Base-by-base conservation (phyloP, 2,329 filamentous ascomycete species). In the Verticillium dahliae region DNA sequence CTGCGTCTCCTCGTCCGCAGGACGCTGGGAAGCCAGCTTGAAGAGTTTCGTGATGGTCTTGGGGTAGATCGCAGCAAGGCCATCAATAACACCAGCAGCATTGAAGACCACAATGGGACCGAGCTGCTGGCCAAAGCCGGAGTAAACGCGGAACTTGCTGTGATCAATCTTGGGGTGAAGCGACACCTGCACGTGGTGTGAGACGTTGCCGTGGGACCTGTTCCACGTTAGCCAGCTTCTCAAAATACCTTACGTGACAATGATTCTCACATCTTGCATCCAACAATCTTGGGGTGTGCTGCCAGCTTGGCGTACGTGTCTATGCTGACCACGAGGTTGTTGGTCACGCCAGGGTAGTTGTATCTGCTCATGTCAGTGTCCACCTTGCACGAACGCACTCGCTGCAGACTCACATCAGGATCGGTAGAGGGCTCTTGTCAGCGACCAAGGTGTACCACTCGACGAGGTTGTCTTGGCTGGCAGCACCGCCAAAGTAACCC, bases 51-150 rank as follows among this genome's bases (percentile, higher is more conserved):
- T 81, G 1, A 90, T 81, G 0, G 84, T 83, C 69, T 84, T 84
- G 15, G 87, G 87, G 70, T 85, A 90, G 70, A 87, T 82, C 13
- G 83, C 85, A 1, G 86, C 85, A 27, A 88, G 77, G 15, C 85
- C 87, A 64, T 90, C 87, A 62, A 90, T 89, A 31, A 86, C 85
- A 15, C 86, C 87, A 6, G 83, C 85, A 15, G 84, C 85, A 56
- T 86, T 85, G 62, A 89, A 82, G 39, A 83, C 75, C 1, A 90
- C 78, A 15, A 87, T 84, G 0, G 87, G 85, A 0, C 85, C 81
- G 10, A 90, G 80, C 72, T 89, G 87, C 68, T 89, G 86, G 4
- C 87, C 87, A 13, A 89, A 80, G 3, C 86, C 87, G 27, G 84
- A 86, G 78, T 84, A 90, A 31, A 87, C 82, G 63, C 79, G 80